phyloP scores from a whole-genome alignment of 2,329 filamentous ascomycete genomes.

The Cytospora chrysosperma region DNA sequence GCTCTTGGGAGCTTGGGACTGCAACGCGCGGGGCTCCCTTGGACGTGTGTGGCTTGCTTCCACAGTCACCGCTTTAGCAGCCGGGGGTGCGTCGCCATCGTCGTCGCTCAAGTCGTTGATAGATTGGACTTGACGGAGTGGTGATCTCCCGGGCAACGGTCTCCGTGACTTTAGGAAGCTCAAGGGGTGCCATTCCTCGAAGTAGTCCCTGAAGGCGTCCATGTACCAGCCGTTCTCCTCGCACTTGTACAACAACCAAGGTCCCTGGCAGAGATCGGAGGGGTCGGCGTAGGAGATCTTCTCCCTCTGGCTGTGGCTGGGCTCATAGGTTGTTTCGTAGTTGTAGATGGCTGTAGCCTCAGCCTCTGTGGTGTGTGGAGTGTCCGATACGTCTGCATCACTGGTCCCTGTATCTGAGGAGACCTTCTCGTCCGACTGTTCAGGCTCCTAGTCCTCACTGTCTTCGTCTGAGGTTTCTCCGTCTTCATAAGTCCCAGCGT shows the following conservation, averaged over 20 bases:
- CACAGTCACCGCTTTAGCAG: not conserved
- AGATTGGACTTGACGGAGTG: not conserved
- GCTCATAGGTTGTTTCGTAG: not conserved
- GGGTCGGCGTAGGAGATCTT: not conserved
- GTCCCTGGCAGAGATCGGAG: not conserved
- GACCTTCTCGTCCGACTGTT: not conserved
- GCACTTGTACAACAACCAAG: not conserved
- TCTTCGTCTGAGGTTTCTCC: not conserved
- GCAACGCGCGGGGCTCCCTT: too few relatives aligned
- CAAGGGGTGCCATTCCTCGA: not conserved
- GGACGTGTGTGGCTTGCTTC: too few relatives aligned
- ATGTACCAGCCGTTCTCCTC: not conserved
- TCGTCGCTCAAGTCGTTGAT: not conserved
- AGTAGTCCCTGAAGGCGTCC: not conserved
- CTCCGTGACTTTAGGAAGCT: not conserved
- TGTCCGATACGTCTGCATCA: not conserved
- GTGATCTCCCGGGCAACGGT: not conserved
- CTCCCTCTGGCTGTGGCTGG: not conserved
- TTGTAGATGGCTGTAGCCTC: too few relatives aligned
- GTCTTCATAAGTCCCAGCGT: not conserved
- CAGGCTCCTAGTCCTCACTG: not conserved
- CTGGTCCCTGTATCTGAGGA: not conserved
- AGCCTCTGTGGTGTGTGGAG: too few relatives aligned
- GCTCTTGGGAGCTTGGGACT: too few relatives aligned
- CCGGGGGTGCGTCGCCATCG: not conserved